phyloP scores from a whole-genome alignment of 257 asterid genomes.

The Solanum paucissectum region DNA sequence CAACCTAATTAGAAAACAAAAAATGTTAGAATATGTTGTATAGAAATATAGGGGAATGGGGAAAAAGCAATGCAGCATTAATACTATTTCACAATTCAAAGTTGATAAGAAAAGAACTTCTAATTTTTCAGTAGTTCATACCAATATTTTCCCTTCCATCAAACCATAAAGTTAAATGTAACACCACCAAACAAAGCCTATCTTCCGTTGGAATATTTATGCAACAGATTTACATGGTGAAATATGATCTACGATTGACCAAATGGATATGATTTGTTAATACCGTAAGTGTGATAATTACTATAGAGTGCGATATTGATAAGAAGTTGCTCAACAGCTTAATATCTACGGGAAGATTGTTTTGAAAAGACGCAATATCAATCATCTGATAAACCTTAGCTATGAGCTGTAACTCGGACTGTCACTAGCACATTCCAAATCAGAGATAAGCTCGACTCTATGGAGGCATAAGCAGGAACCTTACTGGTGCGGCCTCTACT shows the following conservation, averaged over 20 bases:
- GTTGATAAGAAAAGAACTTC: not conserved
- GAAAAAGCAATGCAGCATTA: not conserved
- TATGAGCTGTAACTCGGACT: not conserved
- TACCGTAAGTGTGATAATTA: not conserved
- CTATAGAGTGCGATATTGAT: not conserved
- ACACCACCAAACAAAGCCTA: not conserved
- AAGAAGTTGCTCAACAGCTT: not conserved
- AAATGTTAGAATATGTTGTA: not conserved
- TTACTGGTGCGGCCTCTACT: not conserved
- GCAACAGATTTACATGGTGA: not conserved
- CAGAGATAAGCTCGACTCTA: not conserved
- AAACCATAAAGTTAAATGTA: not conserved
- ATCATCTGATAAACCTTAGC: not conserved
- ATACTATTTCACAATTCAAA: not conserved
- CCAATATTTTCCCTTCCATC: not conserved
- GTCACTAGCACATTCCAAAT: not conserved
- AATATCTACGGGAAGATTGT: not conserved
- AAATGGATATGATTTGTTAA: not conserved
- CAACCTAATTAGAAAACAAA: slow-evolving; percentile 44
- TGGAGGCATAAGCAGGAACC: not conserved
- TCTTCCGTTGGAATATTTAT: not conserved
- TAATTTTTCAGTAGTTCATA: not conserved
- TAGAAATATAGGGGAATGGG: not conserved
- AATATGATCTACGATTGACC: not conserved
- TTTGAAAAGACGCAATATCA: not conserved